Conservation (phyloP, 2,329 filamentous ascomycete genomes). For the Curvularia eragrostidis region DNA sequence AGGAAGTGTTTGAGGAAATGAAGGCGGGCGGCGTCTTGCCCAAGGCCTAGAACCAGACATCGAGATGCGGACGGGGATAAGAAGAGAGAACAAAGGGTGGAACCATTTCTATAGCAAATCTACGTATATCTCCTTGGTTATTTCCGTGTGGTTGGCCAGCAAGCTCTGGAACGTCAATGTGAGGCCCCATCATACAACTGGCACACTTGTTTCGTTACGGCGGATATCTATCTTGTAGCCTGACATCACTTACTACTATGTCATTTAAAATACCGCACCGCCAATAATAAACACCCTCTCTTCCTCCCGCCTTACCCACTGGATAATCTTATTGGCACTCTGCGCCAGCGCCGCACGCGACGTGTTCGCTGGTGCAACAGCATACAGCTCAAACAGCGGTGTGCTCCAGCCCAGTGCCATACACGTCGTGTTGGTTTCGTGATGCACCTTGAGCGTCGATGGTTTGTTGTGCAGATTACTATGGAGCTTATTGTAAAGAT, state of each 20-base stretch:
- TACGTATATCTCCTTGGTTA: neutral
- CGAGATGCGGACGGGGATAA: neutral
- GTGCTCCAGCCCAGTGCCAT: conserved; percentile 91
- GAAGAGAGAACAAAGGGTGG: no score
- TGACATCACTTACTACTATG: neutral
- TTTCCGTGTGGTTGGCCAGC: no score
- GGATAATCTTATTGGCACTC: conserved; percentile 85
- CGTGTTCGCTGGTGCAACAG: conserved; percentile 79
- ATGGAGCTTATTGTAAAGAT: conserved; percentile 84
- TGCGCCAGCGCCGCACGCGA: conserved; percentile 73
- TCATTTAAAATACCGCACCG: conserved; percentile 73
- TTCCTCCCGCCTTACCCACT: conserved; percentile 91
- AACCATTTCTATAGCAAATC: neutral
- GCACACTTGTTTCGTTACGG: neutral
- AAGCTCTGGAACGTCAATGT: no score
- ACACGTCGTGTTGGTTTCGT: conserved; percentile 72
- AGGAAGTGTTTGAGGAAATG: conserved; percentile 46
- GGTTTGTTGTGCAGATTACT: conserved; percentile 83
- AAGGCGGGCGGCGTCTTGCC: conserved; percentile 36
- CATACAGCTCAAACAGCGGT: conserved; percentile 91
- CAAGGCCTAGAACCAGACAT: neutral
- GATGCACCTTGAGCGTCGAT: conserved; percentile 83
- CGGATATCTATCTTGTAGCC: neutral
- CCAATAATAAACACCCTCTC: conserved; percentile 96
- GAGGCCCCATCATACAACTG: no score